Percentiles rank a stretch among this genome's conserved stretches.
Evolutionary conservation across 345 rosid genomes (phyloP).

Genomic region (Eucalyptus tenuipes): DNA sequence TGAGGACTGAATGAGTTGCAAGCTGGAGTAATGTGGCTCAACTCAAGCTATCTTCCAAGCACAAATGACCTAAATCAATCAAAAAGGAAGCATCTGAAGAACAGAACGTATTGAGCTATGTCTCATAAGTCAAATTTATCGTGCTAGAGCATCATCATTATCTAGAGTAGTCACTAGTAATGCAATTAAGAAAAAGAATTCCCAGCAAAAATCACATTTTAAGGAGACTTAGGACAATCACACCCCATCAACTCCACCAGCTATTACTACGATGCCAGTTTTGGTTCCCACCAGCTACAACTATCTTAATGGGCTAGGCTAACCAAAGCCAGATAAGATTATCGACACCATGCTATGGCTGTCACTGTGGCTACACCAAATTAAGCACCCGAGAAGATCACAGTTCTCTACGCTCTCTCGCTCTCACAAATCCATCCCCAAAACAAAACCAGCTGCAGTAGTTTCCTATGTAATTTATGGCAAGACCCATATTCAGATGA

Average conservation of each 20-base stretch:
- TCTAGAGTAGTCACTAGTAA: neutral
- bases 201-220: neutral
- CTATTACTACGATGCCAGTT: neutral
- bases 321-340: neutral
- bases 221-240: neutral
- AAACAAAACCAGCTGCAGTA: neutral
- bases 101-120: neutral
- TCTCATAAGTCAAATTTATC: neutral
- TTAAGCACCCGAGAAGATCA: neutral
- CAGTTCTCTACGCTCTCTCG: neutral
- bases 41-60: neutral
- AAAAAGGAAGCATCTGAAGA: neutral
- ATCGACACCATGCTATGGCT: neutral
- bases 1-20: neutral
- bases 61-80: neutral
- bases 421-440: neutral
- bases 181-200: neutral
- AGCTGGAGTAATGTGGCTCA: neutral
- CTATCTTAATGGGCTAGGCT: neutral
- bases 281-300: neutral
- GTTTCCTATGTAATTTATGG: neutral
- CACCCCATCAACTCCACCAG: neutral
- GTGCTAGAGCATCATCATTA: neutral
- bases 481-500: neutral
- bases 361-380: neutral